Evolutionary conservation across 176 grass and related monocot species (phyloP).

Genomic region (Lolium perenne): DNA sequence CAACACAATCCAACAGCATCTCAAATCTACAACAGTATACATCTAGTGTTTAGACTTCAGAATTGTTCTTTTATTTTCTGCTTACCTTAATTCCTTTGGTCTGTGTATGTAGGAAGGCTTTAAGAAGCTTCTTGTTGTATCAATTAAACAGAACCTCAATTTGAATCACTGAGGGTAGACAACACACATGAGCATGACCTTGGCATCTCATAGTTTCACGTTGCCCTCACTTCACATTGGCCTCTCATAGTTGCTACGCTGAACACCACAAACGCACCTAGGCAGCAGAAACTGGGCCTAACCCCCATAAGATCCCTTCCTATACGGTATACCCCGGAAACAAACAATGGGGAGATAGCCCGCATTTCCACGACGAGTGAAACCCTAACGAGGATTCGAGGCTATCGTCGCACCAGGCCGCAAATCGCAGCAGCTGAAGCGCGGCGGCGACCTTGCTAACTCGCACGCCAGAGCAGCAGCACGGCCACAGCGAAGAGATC

Average conservation of each 20-base stretch:
- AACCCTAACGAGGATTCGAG: conserved; percentile 25
- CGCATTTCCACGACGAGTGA: not conserved
- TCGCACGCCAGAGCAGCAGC: not conserved
- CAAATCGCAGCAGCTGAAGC: not conserved
- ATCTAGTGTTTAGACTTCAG: not conserved
- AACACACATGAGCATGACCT: not conserved
- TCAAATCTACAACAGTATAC: not conserved
- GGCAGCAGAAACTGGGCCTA: not conserved
- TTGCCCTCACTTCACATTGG: not conserved
- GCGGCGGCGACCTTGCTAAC: not conserved
- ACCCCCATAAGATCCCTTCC: not conserved
- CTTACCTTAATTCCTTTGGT: not conserved
- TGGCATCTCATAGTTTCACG: no score
- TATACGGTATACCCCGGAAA: not conserved
- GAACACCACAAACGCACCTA: not conserved
- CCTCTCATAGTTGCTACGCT: not conserved
- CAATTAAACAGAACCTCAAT: not conserved
- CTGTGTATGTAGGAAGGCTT: not conserved
- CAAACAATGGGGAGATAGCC: not conserved
- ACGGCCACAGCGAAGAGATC: conserved; percentile 4
- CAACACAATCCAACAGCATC: not conserved
- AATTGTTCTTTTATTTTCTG: not conserved
- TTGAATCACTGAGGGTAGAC: not conserved
- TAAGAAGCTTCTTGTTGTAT: not conserved
- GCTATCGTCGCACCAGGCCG: not conserved